A percentile compares a stretch with the other conserved stretches of the same genome.
phyloP scores from a whole-genome alignment of 1,284 basidiomycete species.

The Bjerkandera adusta region DNA sequence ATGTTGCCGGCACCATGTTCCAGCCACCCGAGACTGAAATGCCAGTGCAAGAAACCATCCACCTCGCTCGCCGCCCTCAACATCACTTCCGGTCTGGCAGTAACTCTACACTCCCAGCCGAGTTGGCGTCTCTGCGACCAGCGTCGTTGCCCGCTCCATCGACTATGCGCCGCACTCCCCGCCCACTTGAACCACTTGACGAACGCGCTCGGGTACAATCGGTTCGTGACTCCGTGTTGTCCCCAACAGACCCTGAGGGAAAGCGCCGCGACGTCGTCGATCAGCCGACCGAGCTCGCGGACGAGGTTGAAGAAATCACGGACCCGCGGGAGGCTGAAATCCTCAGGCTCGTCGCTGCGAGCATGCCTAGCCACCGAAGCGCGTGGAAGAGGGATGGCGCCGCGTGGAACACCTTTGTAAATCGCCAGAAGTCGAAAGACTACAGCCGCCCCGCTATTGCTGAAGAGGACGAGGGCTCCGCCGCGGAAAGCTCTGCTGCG shows the following conservation, averaged over 20 bases:
- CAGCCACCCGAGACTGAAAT: conserved; percentile 18
- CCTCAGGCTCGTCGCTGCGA: conserved; percentile 59
- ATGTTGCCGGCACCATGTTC: conserved; percentile 13
- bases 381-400: conserved; percentile 65
- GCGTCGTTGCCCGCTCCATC: conserved; percentile 46
- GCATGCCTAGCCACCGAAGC: conserved; percentile 66
- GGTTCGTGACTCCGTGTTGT: conserved; percentile 21
- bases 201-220: conserved; percentile 21
- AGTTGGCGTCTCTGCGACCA: conserved; percentile 61
- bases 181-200: conserved; percentile 13
- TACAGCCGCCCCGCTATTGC: conserved; percentile 36
- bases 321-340: conserved; percentile 55
- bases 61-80: conserved; percentile 20
- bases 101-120: conserved; percentile 46
- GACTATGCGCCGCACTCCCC: background rate
- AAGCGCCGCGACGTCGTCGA: conserved; percentile 13
- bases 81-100: conserved; percentile 27
- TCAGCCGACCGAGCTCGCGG: conserved; percentile 1
- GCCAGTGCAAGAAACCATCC: conserved; percentile 19
- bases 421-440: conserved; percentile 34
- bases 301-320: conserved; percentile 18
- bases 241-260: conserved; percentile 7
- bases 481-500: conserved; percentile 15
- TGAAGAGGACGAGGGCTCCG: conserved; percentile 40
- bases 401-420: conserved; percentile 62